phyloP scores from a whole-genome alignment of 371 early-diverging fungal species.

The Mortierella polycephala region DNA sequence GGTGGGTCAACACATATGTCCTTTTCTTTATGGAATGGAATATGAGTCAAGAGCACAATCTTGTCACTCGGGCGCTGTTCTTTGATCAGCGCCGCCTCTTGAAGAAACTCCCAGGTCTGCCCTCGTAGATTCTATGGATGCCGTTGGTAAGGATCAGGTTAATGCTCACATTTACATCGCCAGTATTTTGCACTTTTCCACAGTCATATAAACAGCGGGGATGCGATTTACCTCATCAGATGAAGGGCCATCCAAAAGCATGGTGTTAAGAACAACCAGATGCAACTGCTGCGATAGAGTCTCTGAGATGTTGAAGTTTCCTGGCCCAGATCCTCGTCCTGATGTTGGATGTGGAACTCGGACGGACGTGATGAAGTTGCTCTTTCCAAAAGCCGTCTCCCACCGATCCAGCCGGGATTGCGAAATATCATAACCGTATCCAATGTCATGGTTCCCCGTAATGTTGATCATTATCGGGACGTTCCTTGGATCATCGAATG shows the following conservation, averaged over 20 bases:
- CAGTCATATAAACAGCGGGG: too few species aligned
- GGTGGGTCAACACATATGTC: slow-evolving; percentile 62
- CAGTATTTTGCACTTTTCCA: too few species aligned
- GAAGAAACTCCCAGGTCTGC: slow-evolving; percentile 50
- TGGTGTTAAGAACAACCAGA: slow-evolving; percentile 59
- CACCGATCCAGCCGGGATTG: slow-evolving; percentile 58
- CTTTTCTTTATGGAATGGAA: slow-evolving; percentile 67
- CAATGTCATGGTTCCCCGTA: slow-evolving; percentile 70
- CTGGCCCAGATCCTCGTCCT: not conserved
- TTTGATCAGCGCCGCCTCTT: slow-evolving; percentile 58
- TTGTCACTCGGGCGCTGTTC: slow-evolving; percentile 69
- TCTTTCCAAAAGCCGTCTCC: slow-evolving; percentile 58
- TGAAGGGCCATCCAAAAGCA: slow-evolving; percentile 61
- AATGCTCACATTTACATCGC: too few species aligned
- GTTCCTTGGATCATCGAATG: not conserved
- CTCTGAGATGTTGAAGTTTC: not conserved
- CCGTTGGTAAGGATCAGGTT: too few species aligned
- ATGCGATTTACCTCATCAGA: slow-evolving; percentile 42
- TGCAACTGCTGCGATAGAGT: slow-evolving; percentile 21
- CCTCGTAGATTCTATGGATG: slow-evolving; percentile 36
- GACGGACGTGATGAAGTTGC: slow-evolving; percentile 49
- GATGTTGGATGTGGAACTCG: slow-evolving; percentile 9
- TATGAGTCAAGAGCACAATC: slow-evolving; percentile 62
- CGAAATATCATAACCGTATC: slow-evolving; percentile 62
- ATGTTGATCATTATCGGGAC: slow-evolving; percentile 52